phyloP scores from a whole-genome alignment of 805 yeast genomes.

The Candida endomychidarum region DNA sequence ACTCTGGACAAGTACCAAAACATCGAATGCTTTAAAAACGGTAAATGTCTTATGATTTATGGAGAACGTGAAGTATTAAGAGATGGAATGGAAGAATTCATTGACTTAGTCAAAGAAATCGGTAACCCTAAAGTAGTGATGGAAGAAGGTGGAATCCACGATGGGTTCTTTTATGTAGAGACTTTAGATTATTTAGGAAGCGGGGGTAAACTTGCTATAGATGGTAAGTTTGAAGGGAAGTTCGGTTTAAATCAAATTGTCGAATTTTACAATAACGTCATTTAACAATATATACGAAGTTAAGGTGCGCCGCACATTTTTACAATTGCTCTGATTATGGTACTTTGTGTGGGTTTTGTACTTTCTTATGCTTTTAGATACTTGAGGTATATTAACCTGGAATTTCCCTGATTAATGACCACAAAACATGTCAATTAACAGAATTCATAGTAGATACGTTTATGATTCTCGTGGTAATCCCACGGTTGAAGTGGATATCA shows the following conservation, averaged over 20 bases:
- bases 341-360: too few species aligned
- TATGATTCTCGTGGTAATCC: slow-evolving; percentile 99
- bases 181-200: slow-evolving; percentile 28
- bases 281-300: too few species aligned
- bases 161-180: slow-evolving; percentile 33
- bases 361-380: too few species aligned
- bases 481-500: slow-evolving; percentile 96
- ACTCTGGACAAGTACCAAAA: slow-evolving; percentile 24
- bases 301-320: too few species aligned
- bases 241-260: slow-evolving; percentile 12
- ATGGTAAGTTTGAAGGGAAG: slow-evolving; percentile 25
- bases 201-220: slow-evolving; percentile 23
- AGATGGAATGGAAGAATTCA: slow-evolving; percentile 28
- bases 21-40: slow-evolving; percentile 25
- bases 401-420: too few species aligned
- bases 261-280: slow-evolving; percentile 7
- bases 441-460: slow-evolving; percentile 92
- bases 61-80: slow-evolving; percentile 37
- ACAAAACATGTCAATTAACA: slow-evolving; percentile 79
- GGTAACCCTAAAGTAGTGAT: slow-evolving; percentile 21
- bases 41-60: slow-evolving; percentile 23
- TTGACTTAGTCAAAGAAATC: slow-evolving; percentile 19
- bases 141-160: slow-evolving; percentile 39
- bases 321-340: too few species aligned
- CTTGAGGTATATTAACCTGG: too few species aligned